Percentiles rank a stretch among this genome's conserved stretches.
Evolutionary conservation across 2,329 filamentous ascomycete genomes (phyloP).

Genomic region (Akanthomyces lecanii): DNA sequence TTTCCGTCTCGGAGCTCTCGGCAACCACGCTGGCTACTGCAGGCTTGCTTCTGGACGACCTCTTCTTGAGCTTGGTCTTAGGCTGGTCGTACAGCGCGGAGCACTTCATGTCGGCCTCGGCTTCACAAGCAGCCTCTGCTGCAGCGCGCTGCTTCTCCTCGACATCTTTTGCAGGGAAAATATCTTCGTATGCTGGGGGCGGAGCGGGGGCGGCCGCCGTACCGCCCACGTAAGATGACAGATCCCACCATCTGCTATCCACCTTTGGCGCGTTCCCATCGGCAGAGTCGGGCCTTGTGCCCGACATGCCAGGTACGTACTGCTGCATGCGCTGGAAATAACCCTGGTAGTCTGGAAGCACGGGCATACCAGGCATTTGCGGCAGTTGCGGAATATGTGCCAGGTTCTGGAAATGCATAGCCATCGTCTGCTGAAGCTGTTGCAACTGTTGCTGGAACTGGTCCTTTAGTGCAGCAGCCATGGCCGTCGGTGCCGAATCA

Average conservation of each 20-base stretch:
- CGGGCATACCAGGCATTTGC: constrained; percentile 57
- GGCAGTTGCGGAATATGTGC: constrained; percentile 57
- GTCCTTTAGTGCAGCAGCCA: constrained; percentile 67
- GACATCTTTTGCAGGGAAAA: constrained; percentile 58
- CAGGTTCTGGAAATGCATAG: constrained; percentile 59
- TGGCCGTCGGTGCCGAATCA: constrained; percentile 51
- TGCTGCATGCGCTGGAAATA: constrained; percentile 65
- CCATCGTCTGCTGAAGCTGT: constrained; percentile 69
- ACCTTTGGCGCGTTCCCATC: constrained; percentile 38
- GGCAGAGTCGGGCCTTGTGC: constrained; percentile 45
- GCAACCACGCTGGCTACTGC: background rate
- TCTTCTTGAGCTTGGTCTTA: constrained; percentile 19
- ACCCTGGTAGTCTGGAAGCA: constrained; percentile 68
- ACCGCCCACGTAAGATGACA: constrained; percentile 50
- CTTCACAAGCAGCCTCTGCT: constrained; percentile 53
- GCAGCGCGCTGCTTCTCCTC: constrained; percentile 58
- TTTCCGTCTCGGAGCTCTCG: constrained; percentile 30
- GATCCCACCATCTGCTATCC: constrained; percentile 64
- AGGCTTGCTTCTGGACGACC: constrained; percentile 30
- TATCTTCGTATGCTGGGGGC: constrained; percentile 74
- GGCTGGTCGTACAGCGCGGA: constrained; percentile 47
- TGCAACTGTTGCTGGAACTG: constrained; percentile 71
- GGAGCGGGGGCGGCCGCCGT: constrained; percentile 47
- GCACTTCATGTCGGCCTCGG: constrained; percentile 56
- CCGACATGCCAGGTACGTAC: constrained; percentile 62